A percentile compares a stretch with the other conserved stretches of the same genome.
Evolutionary conservation across 768 basidiomycete genomes (phyloP).

Genomic region (Paxillus rubicundulus): DNA sequence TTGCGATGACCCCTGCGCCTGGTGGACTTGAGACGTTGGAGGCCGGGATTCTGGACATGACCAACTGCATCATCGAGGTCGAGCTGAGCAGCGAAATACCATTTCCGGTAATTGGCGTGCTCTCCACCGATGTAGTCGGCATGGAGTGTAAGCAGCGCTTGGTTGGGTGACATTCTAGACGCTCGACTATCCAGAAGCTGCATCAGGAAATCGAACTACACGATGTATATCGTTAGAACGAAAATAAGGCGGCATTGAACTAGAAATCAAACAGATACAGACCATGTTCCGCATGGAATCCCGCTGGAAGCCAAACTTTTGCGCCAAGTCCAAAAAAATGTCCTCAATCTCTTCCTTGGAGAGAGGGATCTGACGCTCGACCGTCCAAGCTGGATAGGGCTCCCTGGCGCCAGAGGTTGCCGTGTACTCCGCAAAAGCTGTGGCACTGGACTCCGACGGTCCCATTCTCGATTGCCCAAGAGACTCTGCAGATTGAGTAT

Average conservation of each 20-base stretch:
- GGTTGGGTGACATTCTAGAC: constrained; percentile 95
- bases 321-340: constrained; percentile 93
- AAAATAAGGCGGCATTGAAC: neutral
- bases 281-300: constrained; percentile 97
- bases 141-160: constrained; percentile 91
- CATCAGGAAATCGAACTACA: constrained; percentile 95
- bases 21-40: constrained; percentile 78
- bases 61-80: constrained; percentile 98
- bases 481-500: constrained; percentile 72
- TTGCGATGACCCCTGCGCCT: constrained; percentile 57
- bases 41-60: constrained; percentile 85
- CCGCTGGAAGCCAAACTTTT: constrained; percentile 98
- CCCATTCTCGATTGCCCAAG: constrained; percentile 59
- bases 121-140: constrained; percentile 99
- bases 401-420: constrained; percentile 61
- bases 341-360: constrained; percentile 99
- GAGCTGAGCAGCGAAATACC: constrained; percentile 99
- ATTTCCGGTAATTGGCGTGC: constrained; percentile 98
- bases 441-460: constrained; percentile 65
- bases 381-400: constrained; percentile 92
- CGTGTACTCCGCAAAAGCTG: constrained; percentile 66
- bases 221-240: constrained; percentile 10
- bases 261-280: constrained; percentile 20
- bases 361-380: constrained; percentile 91
- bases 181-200: constrained; percentile 95